A percentile compares a stretch with the other conserved stretches of the same genome.
These are phyloP conservation scores for Breynia disticha DNA, from an alignment of 441 rosid genomes.

Conservation along the genomic window DNA sequence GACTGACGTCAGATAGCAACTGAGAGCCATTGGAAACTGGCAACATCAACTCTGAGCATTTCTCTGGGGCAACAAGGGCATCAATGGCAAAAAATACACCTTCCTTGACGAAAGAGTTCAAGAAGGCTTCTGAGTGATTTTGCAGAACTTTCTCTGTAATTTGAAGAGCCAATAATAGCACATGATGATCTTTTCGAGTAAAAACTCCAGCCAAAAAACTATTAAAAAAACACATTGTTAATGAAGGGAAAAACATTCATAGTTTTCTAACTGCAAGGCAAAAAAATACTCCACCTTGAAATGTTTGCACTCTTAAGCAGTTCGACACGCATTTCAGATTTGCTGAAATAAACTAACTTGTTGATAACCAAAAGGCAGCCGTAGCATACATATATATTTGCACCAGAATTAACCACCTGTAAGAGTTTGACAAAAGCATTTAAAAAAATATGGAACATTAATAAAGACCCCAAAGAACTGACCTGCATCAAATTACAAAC, in stretches of 20 bases:
- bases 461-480: constrained; percentile 1
- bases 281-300: constrained; percentile 54
- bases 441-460: constrained; percentile 13
- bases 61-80: constrained; percentile 51
- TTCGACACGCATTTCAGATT: constrained; percentile 56
- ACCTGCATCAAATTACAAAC: constrained; percentile 29
- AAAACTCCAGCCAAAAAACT: constrained; percentile 91
- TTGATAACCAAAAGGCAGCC: constrained; percentile 72
- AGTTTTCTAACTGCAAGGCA: constrained; percentile 6
- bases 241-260: constrained; percentile 7
- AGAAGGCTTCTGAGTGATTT: constrained; percentile 53
- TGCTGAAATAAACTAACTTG: constrained; percentile 58
- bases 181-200: constrained; percentile 81
- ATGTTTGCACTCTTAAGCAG: constrained; percentile 62
- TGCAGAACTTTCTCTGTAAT: constrained; percentile 64
- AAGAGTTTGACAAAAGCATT: constrained; percentile 12
- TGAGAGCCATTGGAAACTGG: constrained; percentile 38
- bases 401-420: constrained; percentile 91
- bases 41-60: constrained; percentile 38
- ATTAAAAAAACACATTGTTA: constrained; percentile 12
- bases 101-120: constrained; percentile 75
- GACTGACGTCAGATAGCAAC: constrained; percentile 39
- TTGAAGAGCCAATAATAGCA: constrained; percentile 61
- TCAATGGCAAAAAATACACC: constrained; percentile 80
- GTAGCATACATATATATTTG: constrained; percentile 61